phyloP scores from a whole-genome alignment of 2,329 filamentous ascomycete species.

The Penicillium sp. region DNA sequence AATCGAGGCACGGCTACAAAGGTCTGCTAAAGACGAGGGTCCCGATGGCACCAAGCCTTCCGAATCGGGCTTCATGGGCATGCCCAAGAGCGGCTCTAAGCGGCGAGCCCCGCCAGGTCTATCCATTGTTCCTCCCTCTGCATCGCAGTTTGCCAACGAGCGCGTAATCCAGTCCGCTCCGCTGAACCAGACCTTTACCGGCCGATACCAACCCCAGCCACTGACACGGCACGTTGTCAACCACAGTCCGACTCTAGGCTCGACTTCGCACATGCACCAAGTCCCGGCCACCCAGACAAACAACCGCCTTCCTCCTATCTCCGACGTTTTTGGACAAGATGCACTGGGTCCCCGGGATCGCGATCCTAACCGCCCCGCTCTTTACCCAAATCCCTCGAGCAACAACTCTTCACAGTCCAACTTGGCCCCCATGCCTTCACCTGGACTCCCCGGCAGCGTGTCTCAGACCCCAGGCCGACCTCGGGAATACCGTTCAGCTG shows the following conservation, averaged over 20 bases:
- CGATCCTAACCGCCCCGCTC: conserved; percentile 31
- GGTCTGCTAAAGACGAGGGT: conserved; percentile 74
- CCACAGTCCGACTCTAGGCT: conserved; percentile 74
- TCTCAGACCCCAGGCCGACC: conserved; percentile 57
- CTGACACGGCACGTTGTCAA: conserved; percentile 72
- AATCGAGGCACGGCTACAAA: conserved; percentile 85
- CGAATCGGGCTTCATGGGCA: conserved; percentile 41
- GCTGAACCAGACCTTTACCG: conserved; percentile 90
- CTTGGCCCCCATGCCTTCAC: conserved; percentile 68
- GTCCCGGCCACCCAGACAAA: conserved; percentile 80
- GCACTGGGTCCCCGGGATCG: conserved; percentile 51
- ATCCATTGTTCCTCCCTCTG: conserved; percentile 90
- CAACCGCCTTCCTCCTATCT: conserved; percentile 88
- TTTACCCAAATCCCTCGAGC: conserved; percentile 54
- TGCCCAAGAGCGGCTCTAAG: conserved; percentile 41
- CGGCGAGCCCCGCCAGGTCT: conserved; percentile 72
- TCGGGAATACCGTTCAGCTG: conserved; percentile 88
- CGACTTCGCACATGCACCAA: conserved; percentile 85
- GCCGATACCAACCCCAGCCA: conserved; percentile 72
- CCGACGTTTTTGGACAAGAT: conserved; percentile 83
- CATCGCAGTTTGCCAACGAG: conserved; percentile 87
- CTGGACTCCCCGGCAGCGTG: conserved; percentile 58
- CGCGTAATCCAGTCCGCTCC: conserved; percentile 95
- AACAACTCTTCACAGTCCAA: conserved; percentile 61
- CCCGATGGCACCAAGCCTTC: conserved; percentile 55